A percentile compares a stretch with the other conserved stretches of the same genome.
Evolutionary conservation across 345 rosid species (phyloP).

Genomic region (Cochlearia excelsa): DNA sequence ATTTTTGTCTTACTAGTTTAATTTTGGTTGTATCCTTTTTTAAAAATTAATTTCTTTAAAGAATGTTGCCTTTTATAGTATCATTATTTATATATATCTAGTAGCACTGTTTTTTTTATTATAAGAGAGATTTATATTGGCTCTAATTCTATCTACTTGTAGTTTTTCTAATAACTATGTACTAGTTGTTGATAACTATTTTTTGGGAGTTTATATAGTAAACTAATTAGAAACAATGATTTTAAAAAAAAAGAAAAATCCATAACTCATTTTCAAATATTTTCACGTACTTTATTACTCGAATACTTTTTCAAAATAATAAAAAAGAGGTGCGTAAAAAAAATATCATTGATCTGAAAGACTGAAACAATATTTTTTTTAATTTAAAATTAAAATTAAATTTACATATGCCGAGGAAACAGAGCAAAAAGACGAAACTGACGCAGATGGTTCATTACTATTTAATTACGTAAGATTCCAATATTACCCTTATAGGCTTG

Average conservation of each 20-base stretch:
- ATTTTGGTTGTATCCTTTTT: background rate
- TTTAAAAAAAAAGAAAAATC: too few species aligned
- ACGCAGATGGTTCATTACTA: constrained; percentile 38
- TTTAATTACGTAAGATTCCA: background rate
- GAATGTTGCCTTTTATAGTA: background rate
- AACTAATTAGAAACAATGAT: too few species aligned
- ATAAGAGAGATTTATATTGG: background rate
- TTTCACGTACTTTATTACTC: constrained; percentile 7
- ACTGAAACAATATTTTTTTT: constrained; percentile 6
- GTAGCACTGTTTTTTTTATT: too few species aligned
- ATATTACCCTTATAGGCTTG: background rate
- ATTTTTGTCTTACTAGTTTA: constrained; percentile 25
- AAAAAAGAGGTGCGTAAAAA: constrained; percentile 2
- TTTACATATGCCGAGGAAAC: constrained; percentile 37
- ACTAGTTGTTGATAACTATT: background rate
- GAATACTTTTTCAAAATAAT: constrained; percentile 10
- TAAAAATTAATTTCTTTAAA: too few species aligned
- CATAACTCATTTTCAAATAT: constrained; percentile 2
- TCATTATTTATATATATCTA: too few species aligned
- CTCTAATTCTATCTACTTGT: constrained; percentile 17
- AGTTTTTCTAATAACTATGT: background rate
- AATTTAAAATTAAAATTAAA: background rate
- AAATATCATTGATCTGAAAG: constrained; percentile 21
- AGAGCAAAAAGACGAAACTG: constrained; percentile 36
- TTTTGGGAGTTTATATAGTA: too few species aligned